A percentile compares a stretch with the other conserved stretches of the same genome.
Conservation (phyloP, 768 basidiomycete species). For the Podaxis rugospora region DNA sequence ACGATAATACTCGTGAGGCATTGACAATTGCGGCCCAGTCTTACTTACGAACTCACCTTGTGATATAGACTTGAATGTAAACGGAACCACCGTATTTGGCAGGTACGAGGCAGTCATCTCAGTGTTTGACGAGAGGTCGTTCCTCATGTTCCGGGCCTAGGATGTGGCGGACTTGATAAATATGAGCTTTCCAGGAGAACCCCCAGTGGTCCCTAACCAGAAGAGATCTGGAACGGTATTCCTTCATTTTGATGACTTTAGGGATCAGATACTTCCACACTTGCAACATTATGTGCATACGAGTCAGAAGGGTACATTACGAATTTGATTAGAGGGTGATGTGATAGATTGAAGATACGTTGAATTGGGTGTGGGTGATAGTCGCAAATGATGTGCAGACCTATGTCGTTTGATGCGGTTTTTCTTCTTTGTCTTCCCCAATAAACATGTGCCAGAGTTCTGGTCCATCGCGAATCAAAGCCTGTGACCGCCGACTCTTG, state of each 20-base stretch:
- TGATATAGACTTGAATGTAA: slow-evolving; percentile 30
- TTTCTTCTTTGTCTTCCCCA: slow-evolving; percentile 26
- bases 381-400: not conserved
- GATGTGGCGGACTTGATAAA: slow-evolving; percentile 35
- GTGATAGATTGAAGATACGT: not conserved
- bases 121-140: not conserved
- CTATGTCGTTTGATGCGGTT: slow-evolving; percentile 6
- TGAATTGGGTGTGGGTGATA: not conserved
- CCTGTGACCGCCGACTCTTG: slow-evolving; percentile 32
- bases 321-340: not conserved
- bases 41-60: not conserved
- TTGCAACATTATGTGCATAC: not conserved
- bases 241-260: slow-evolving; percentile 27
- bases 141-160: slow-evolving; percentile 16
- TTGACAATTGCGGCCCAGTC: not conserved
- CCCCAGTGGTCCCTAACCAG: slow-evolving; percentile 33
- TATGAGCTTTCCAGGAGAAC: slow-evolving; percentile 27
- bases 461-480: slow-evolving; percentile 73
- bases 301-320: not conserved
- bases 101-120: slow-evolving; percentile 19
- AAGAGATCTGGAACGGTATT: slow-evolving; percentile 33
- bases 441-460: slow-evolving; percentile 63
- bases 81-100: slow-evolving; percentile 38
- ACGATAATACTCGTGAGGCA: slow-evolving; percentile 32
- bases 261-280: too few species aligned